Percentiles rank a stretch among this genome's conserved stretches.
Evolutionary conservation across 108 stramenopile genomes (phyloP).

Genomic region (Seminavis robusta): DNA sequence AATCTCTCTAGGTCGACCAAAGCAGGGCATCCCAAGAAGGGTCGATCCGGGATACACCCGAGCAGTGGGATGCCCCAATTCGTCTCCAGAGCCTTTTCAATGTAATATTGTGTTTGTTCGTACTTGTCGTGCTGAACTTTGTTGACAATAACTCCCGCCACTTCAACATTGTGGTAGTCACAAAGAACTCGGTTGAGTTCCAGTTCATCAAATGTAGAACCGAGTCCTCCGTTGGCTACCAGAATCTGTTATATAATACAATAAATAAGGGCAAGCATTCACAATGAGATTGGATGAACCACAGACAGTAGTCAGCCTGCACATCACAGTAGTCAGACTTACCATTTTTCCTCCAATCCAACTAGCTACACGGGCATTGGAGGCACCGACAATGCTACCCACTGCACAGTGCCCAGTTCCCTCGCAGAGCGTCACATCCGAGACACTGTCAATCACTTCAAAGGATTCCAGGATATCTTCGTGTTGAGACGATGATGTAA

Average conservation of each 20-base stretch:
- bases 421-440: slow-evolving; percentile 81
- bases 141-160: slow-evolving; percentile 94
- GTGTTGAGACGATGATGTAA: slow-evolving; percentile 63
- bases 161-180: slow-evolving; percentile 74
- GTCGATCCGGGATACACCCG: slow-evolving; percentile 79
- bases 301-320: no score
- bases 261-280: no score
- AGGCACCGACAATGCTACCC: slow-evolving; percentile 90
- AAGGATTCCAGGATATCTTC: slow-evolving; percentile 53
- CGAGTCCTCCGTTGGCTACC: slow-evolving; percentile 93
- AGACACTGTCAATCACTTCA: slow-evolving; percentile 38
- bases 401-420: slow-evolving; percentile 98
- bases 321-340: no score
- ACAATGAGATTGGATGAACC: no score
- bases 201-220: slow-evolving; percentile 93
- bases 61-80: slow-evolving; percentile 91
- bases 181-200: slow-evolving; percentile 90
- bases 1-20: slow-evolving; percentile 87
- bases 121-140: slow-evolving; percentile 92
- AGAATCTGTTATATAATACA: no score
- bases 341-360: slow-evolving; percentile 88
- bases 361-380: slow-evolving; percentile 92
- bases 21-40: slow-evolving; percentile 88
- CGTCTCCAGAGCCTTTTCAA: slow-evolving; percentile 64
- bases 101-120: slow-evolving; percentile 84